Evolutionary conservation across 1,284 basidiomycete species (phyloP), one percentile per base, ranked within the genome.

Genomic region (Nidula niveotomentosa): DNA sequence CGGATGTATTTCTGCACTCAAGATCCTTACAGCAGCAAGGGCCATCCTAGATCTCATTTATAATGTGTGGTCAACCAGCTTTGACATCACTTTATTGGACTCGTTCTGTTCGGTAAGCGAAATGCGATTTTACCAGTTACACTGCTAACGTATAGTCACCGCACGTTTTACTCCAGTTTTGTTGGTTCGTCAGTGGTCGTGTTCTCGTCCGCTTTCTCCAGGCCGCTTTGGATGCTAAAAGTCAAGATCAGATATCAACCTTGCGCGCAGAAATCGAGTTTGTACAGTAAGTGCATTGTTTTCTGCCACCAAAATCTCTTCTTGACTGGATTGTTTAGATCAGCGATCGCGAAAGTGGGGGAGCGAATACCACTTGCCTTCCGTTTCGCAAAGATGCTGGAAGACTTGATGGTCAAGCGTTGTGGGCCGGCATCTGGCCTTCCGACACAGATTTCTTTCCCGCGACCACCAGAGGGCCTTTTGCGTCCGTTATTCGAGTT

Each of bases 21-120:
- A 83, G 63, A 84, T 89, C 37, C 69, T 90, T 3, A 78, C 77
- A 1, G 84, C 88, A 33, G 79, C 88, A 6, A 78, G 87, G 46
- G 77, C 79, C 0, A 83, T 88, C 37, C 71, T 91, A 43, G 83
- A 90, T 60, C 70, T 88, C n/a, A 78, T 90, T 33, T 86, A 89
- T 62, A 72, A 71, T 18, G 76, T 89, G 15, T 82, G 77, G 67
- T 82, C 85, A 8, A 90, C 88, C 1, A 88, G 85, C 58, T 90
- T 79, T 62, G 87, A 89, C 62, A 76, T 88, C 8, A 83, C 83
- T 7, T 72, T 87, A 2, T 64, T 88, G 35, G 86, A 87, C 60
- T 75, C 81, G 18, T 85, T 85, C 59, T 83, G 81, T 55, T 75
- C 80, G 57, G 85, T 86, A 60, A 59, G 77, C 68, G 7, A 36